phyloP scores from a whole-genome alignment of 2,329 filamentous ascomycete species.

The Botrytis hyacinthi region DNA sequence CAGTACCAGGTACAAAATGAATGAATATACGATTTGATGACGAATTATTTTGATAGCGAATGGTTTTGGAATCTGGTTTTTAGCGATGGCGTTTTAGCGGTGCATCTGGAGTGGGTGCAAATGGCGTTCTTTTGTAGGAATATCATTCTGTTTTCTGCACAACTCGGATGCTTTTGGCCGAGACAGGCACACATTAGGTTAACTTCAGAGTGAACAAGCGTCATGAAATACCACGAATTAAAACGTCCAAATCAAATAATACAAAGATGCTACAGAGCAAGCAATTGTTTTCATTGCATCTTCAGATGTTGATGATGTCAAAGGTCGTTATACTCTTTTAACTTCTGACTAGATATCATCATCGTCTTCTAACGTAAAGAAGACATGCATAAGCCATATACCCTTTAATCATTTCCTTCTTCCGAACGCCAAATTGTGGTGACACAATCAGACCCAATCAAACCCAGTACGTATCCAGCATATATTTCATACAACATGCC shows the following conservation, averaged over 20 bases:
- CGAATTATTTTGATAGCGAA: not conserved
- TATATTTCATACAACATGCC: conserved; percentile 12
- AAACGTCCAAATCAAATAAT: not conserved
- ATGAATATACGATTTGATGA: conserved; percentile 10
- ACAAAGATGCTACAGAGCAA: not conserved
- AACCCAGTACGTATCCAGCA: conserved; percentile 3
- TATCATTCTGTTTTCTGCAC: not conserved
- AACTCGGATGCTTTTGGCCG: not conserved
- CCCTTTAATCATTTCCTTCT: conserved; percentile 6
- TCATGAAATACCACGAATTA: not conserved
- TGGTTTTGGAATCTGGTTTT: not conserved
- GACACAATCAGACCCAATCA: conserved; percentile 8
- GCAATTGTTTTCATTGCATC: not conserved
- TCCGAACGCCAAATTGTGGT: conserved; percentile 7
- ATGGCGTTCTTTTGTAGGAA: not conserved
- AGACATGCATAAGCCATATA: not conserved
- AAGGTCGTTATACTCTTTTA: not conserved
- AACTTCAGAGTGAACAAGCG: not conserved
- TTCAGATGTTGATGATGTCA: not conserved
- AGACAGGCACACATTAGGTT: not conserved
- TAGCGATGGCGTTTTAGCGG: conserved; percentile 14
- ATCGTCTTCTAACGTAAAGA: not conserved
- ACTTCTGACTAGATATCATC: not conserved
- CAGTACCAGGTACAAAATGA: conserved; percentile 33
- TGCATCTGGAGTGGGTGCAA: not conserved